A percentile compares a stretch with the other conserved stretches of the same genome.
These are phyloP conservation scores for Rosa chinensis DNA, from an alignment of 306 rosid species.

Conservation along the genomic window DNA sequence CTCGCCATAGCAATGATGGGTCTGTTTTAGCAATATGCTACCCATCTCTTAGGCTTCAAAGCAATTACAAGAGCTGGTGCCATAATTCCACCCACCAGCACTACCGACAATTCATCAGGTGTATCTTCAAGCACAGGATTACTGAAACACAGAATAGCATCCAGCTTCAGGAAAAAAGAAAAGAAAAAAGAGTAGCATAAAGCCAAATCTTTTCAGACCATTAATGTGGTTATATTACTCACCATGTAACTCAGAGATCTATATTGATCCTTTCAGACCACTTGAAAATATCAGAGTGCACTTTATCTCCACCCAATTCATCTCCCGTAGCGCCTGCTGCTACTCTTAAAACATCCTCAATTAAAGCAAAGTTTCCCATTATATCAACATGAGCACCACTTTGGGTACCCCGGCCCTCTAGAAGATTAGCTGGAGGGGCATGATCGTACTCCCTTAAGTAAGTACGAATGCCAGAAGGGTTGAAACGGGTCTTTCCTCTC, in stretches of 20 bases:
- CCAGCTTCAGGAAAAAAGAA: background rate
- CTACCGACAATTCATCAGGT: slow-evolving; percentile 11
- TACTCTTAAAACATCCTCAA: slow-evolving; percentile 75
- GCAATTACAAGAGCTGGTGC: slow-evolving; percentile 10
- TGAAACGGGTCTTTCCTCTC: slow-evolving; percentile 80
- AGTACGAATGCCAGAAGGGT: slow-evolving; percentile 71
- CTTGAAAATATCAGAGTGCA: slow-evolving; percentile 61
- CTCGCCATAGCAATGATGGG: slow-evolving; percentile 21
- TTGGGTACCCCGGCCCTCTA: slow-evolving; percentile 88
- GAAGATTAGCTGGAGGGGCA: slow-evolving; percentile 82
- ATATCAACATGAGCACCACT: slow-evolving; percentile 88
- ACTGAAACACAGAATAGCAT: slow-evolving; percentile 25
- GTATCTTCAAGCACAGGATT: slow-evolving; percentile 13
- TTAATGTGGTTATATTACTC: slow-evolving; percentile 20
- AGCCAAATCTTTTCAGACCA: background rate
- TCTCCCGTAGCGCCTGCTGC: slow-evolving; percentile 83
- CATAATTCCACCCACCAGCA: background rate
- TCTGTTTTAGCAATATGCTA: slow-evolving; percentile 25
- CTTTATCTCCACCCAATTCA: slow-evolving; percentile 73
- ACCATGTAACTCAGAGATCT: slow-evolving; percentile 51
- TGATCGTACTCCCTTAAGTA: slow-evolving; percentile 74
- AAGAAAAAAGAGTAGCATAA: background rate
- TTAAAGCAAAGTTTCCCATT: slow-evolving; percentile 79
- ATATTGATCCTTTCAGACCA: slow-evolving; percentile 63
- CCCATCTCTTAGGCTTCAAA: slow-evolving; percentile 9